Base-by-base conservation (phyloP, 495 filamentous ascomycete species). In the Apodospora peruviana region DNA sequence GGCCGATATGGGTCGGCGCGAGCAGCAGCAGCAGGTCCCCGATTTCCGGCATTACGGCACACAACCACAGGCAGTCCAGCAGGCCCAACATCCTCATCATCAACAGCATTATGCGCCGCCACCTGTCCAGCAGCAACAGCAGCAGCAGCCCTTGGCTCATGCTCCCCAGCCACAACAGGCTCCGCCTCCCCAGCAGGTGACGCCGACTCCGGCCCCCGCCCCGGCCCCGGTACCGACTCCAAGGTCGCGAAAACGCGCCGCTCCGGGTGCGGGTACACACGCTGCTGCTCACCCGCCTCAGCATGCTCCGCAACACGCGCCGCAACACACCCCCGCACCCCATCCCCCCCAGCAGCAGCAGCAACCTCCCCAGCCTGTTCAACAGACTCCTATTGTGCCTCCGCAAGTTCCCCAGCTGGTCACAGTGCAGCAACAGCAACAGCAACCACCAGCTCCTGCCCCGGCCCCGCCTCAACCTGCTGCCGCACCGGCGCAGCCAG, bases 1-100 rank as follows among this genome's bases (percentile, higher is more conserved):
- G 53, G 55, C 62, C 52, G 67, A 74, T 50, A 61, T 73, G 66
- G 57, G 61, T 49, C 69, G 70, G 41, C 65, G 71, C 44, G 69
- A 68, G 45, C 69, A 71, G 39, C 66, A 52, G 39, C 53, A 58
- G 36, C 57, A 65, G n/a, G 64, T 58, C 39, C 59, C 50, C 34
- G 45, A 34, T 10, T 50, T 58, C 27, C 27, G 27, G 7, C 27
- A 32, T 7, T 14, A 32, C 7, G 27, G 7, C 23, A 55, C 68
- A 21, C 39, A 41, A 41, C 39, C 50, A 59, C 59, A 43, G 52
- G 43, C 37, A 51, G 8, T 52, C 66, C 55, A 60, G 22, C 66
- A 67, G 43, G 60, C 58, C 36, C 66, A 67, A 29, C 61, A 62
- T 20, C 53, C 50, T 22, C 66, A 63, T 19, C 56, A 58, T 5